These are phyloP conservation scores for Picea sitchensis DNA, from an alignment of 75 land plant genomes.

Conservation along the genomic window DNA sequence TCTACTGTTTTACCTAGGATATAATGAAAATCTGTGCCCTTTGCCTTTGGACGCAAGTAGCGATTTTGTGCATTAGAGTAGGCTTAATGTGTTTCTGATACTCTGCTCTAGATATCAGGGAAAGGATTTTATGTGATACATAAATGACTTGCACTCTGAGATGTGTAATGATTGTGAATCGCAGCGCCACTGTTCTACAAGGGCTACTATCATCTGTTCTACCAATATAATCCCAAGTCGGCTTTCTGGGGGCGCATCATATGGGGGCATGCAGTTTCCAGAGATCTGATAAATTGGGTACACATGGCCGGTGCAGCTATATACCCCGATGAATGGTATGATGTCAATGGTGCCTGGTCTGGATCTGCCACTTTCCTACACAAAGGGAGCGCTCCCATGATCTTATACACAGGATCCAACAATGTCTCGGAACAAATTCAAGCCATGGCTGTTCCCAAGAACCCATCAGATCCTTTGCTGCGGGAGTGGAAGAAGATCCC, in stretches of 20 bases:
- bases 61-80: no score
- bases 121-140: no score
- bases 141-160: background rate
- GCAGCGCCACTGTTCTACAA: conserved; percentile 49
- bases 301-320: conserved; percentile 29
- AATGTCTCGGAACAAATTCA: conserved; percentile 15
- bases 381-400: conserved; percentile 21
- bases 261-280: conserved; percentile 55
- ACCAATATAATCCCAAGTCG: conserved; percentile 44
- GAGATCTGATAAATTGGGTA: conserved; percentile 38
- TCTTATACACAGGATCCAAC: conserved; percentile 52
- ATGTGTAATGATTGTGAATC: background rate
- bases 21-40: no score
- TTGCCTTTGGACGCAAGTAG: no score
- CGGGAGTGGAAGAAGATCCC: conserved; percentile 30
- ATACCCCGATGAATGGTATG: conserved; percentile 30
- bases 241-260: conserved; percentile 38
- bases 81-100: no score
- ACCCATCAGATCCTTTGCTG: conserved; percentile 33
- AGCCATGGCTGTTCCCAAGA: conserved; percentile 30
- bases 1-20: no score
- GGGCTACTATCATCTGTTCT: conserved; percentile 49
- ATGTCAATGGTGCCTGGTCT: conserved; percentile 70
- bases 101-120: background rate
- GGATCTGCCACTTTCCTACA: conserved; percentile 64